Evolutionary conservation across 1,139 yeast species (phyloP), one percentile per base, ranked within the genome.

Genomic region (Debaryomycetaceae sp.): DNA sequence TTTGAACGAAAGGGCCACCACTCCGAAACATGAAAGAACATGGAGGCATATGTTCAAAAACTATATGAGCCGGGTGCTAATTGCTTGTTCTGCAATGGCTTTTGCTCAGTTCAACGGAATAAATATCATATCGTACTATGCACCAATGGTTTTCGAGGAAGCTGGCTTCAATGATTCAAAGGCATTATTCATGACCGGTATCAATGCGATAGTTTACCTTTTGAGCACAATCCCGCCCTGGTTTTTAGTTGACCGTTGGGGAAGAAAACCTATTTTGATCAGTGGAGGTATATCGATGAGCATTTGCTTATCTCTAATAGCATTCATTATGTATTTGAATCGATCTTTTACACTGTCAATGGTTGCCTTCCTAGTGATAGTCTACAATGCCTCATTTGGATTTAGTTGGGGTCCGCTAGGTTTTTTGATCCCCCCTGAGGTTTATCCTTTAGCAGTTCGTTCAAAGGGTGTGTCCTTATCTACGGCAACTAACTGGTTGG

Each of bases 391-490:
- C 1, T 63, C 75, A 1, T 77, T 77, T 55, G 81, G 81, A 2
- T 72, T 65, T 52, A 72, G 79, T 45, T 77, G 79, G 79, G 82
- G 82, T 1, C 82, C 82, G 2, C 65, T 75, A 31, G 80, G 80
- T 18, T 77, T 76, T 56, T 63, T 77, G 37, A 68, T 75, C 36
- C 79, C 80, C 2, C 78, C 80, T 5, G 81, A 76, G 52, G 76
- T 75, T 15, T 74, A 68, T 46, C 78, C 81, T 2, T 63, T 75
- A 41, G 73, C 80, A 1, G 69, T 75, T n/a, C 59, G 82, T 43
- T 66, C 78, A 19, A 74, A 75, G 47, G 82, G 81, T 31, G 79
- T 75, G 1, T 70, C 79, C 4, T 53, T 77, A 3, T 74, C 80
- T 1, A 75, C 80, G 1, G 78, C 81, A 2, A 63, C 79, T 30